Base-by-base conservation (phyloP, 495 filamentous ascomycete species). In the Xylaria grammica region DNA sequence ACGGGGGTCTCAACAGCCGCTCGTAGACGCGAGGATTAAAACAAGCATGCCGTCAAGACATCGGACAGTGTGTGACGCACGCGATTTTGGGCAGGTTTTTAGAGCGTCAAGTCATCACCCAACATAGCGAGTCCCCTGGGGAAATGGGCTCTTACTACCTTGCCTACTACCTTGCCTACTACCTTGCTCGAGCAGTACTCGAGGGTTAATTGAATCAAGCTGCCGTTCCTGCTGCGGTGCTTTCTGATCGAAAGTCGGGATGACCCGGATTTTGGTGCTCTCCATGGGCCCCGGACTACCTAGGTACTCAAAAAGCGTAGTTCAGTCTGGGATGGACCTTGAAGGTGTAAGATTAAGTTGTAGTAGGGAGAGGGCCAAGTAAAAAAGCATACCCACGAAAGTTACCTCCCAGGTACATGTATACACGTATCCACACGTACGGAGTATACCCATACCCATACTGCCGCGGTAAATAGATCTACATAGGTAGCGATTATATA, bases 1-100 rank as follows among this genome's bases (percentile, higher is more conserved):
- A 50, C 71, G 71, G 71, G 42, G 36, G 15, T 60, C 15, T 20
- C 6, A 71, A 63, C 13, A 45, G 40, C 71, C 71, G 71, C 64
- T 49, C 55, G 27, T 61, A 3, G 46, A 42, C 48, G 59, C 59
- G 49, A 32, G 59, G 26, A 60, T 49, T 34, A 48, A 22, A 1
- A 36, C 19, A 54, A 13, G 60, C 26, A 20, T 44, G 36, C 36
- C 38, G 36, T 57, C 55, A 58, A 34, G 10, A 29, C 20, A 42
- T 42, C 24, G 11, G 40, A 30, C 54, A 44, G 24, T 0, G 34
- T 3, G 3, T 17, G 24, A 11, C 32, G 40, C 40, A 17, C 40
- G 55, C 55, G 40, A 58, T 15, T 11, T 20, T 48, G 3, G 45
- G 6, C 1, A 6, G 45, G 19, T 5, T 4, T 3, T 15, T 6